Conservation (phyloP, 2,329 filamentous ascomycete species). For the Venturia pyrina region DNA sequence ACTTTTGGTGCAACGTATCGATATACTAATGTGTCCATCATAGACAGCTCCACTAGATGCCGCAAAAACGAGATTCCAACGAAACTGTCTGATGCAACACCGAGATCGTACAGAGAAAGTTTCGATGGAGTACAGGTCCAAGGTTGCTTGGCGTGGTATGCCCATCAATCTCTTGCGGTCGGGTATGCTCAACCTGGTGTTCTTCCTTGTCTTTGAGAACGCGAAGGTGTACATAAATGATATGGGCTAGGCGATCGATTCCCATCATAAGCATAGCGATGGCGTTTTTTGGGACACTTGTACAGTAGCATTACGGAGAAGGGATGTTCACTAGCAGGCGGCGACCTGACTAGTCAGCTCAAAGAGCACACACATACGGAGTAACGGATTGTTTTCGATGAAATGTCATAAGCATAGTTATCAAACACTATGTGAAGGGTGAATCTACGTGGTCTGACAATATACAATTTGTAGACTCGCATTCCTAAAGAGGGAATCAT, state of each 20-base stretch:
- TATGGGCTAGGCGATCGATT: conserved; percentile 17
- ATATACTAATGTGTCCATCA: conserved; percentile 5
- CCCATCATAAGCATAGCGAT: conserved; percentile 2
- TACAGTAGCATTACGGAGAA: background rate
- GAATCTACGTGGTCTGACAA: background rate
- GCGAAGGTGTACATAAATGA: conserved; percentile 52
- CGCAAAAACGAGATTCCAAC: conserved; percentile 77
- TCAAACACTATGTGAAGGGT: background rate
- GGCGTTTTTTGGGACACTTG: conserved; percentile 8
- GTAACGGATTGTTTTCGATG: background rate
- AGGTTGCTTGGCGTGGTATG: conserved; percentile 42
- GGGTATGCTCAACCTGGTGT: conserved; percentile 76
- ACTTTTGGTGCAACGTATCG: background rate
- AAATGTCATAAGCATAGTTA: background rate
- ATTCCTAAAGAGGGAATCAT: background rate
- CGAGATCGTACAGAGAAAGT: conserved; percentile 47
- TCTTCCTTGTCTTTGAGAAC: conserved; percentile 82
- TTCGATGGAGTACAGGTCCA: conserved; percentile 69
- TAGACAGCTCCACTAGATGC: conserved; percentile 59
- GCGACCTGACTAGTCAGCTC: conserved; percentile 1
- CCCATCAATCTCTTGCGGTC: conserved; percentile 72
- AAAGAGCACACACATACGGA: background rate
- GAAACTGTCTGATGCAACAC: conserved; percentile 63
- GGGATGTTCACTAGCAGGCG: background rate
- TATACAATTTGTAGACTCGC: background rate